Evolutionary conservation across 495 filamentous ascomycete species (phyloP).

Genomic region (Penicillium crystallinum): DNA sequence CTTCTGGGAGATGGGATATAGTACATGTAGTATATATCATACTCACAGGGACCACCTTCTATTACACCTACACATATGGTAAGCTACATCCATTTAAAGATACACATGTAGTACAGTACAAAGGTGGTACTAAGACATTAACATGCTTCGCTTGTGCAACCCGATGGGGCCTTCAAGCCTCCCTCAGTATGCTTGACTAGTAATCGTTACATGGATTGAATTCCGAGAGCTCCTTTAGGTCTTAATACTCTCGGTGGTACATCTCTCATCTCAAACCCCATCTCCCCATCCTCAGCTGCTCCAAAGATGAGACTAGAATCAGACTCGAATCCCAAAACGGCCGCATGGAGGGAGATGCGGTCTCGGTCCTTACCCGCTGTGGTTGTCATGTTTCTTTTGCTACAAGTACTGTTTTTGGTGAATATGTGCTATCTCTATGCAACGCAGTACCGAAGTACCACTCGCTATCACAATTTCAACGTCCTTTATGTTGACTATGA

Average conservation of each 20-base stretch:
- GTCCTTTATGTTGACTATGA: conserved; percentile 45
- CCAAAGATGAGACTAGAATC: neutral
- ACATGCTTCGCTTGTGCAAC: neutral
- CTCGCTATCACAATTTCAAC: conserved; percentile 14
- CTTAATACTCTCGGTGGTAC: neutral
- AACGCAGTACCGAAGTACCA: neutral
- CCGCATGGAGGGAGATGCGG: neutral
- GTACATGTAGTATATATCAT: too few relatives aligned
- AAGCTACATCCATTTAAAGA: too few relatives aligned
- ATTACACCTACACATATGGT: too few relatives aligned
- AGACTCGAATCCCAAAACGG: neutral
- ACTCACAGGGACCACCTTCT: too few relatives aligned
- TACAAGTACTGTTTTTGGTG: neutral
- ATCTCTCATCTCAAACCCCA: neutral
- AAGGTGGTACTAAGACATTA: neutral
- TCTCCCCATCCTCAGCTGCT: neutral
- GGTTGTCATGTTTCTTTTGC: neutral
- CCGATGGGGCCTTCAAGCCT: neutral
- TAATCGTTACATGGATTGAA: neutral
- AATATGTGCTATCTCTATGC: conserved; percentile 7
- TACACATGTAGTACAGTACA: too few relatives aligned
- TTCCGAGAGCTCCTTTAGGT: neutral
- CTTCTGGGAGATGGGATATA: too few relatives aligned
- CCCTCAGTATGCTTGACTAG: neutral
- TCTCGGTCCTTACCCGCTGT: neutral